A percentile compares a stretch with the other conserved stretches of the same genome.
Conservation (phyloP, 441 rosid species). For the Aquilaria agallochum region DNA sequence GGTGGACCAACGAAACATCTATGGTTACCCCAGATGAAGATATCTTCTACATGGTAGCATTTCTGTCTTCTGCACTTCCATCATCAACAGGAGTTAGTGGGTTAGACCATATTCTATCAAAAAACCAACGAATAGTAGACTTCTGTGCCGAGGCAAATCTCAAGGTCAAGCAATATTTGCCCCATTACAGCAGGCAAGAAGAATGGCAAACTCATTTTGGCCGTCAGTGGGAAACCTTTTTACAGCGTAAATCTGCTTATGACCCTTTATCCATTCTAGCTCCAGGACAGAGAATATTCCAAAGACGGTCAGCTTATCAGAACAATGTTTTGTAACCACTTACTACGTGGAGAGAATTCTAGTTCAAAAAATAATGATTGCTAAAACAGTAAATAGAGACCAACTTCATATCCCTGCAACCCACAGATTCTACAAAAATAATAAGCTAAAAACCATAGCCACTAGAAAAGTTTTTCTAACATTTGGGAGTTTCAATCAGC, state of each 20-base stretch:
- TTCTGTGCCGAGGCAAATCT: constrained; percentile 38
- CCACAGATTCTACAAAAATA: constrained; percentile 7
- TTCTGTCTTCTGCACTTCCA: constrained; percentile 72
- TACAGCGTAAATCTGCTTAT: constrained; percentile 56
- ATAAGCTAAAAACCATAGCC: constrained; percentile 10
- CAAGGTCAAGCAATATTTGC: constrained; percentile 70
- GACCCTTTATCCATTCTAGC: constrained; percentile 83
- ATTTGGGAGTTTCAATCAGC: no score
- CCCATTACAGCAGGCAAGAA: constrained; percentile 52
- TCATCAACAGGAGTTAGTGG: constrained; percentile 46
- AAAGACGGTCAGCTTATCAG: constrained; percentile 34
- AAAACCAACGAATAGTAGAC: constrained; percentile 51
- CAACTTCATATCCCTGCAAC: constrained; percentile 12
- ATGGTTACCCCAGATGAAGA: constrained; percentile 73
- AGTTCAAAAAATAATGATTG: constrained; percentile 16
- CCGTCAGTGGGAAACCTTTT: constrained; percentile 59
- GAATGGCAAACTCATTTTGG: constrained; percentile 88
- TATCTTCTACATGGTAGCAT: constrained; percentile 63
- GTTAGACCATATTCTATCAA: constrained; percentile 50
- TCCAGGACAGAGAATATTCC: constrained; percentile 78
- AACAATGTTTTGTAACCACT: constrained; percentile 18
- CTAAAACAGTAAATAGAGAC: constrained; percentile 32
- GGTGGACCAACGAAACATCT: constrained; percentile 80
- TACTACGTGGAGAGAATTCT: constrained; percentile 8
- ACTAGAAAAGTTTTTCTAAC: constrained; percentile 9